Percentiles rank a stretch among this genome's conserved stretches.
Evolutionary conservation across 1,139 yeast genomes (phyloP).

Genomic region (Williopsis jadinii): DNA sequence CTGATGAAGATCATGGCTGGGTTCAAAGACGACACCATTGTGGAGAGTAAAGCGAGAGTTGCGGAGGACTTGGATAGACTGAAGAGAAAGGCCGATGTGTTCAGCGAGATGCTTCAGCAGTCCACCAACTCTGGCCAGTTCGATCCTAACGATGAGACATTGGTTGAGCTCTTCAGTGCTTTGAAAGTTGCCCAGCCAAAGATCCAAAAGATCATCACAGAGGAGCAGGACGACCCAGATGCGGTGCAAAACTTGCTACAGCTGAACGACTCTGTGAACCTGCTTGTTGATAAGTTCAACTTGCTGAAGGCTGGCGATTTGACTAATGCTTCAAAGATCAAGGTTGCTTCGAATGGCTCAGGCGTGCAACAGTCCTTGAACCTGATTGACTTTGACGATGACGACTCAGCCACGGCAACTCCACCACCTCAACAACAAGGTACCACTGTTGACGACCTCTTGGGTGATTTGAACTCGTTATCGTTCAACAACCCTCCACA

Average conservation of each 20-base stretch:
- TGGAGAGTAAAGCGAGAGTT: conserved; percentile 68
- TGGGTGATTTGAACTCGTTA: conserved; percentile 63
- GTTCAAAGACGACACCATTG: conserved; percentile 69
- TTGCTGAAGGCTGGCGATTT: conserved; percentile 60
- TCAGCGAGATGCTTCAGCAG: conserved; percentile 78
- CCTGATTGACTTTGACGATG: conserved; percentile 79
- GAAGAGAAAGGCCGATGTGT: conserved; percentile 81
- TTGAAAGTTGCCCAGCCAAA: conserved; percentile 85
- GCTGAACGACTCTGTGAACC: conserved; percentile 73
- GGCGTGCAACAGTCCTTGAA: conserved; percentile 40
- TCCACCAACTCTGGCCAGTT: conserved; percentile 46
- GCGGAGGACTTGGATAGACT: conserved; percentile 81
- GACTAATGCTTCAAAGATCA: conserved; percentile 52
- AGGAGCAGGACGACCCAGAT: conserved; percentile 63
- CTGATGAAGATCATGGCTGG: conserved; percentile 99
- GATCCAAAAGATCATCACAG: conserved; percentile 73
- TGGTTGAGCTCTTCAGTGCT: conserved; percentile 70
- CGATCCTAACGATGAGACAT: conserved; percentile 61
- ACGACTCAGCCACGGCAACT: conserved; percentile 33
- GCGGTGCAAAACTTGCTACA: conserved; percentile 60
- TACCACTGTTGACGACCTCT: conserved; percentile 59
- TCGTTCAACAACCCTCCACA: conserved; percentile 34
- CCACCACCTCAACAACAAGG: conserved; percentile 31
- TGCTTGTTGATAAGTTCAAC: conserved; percentile 60
- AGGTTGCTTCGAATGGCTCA: conserved; percentile 34